Evolutionary conservation across 768 basidiomycete species (phyloP).

Genomic region (Suillus paluster): DNA sequence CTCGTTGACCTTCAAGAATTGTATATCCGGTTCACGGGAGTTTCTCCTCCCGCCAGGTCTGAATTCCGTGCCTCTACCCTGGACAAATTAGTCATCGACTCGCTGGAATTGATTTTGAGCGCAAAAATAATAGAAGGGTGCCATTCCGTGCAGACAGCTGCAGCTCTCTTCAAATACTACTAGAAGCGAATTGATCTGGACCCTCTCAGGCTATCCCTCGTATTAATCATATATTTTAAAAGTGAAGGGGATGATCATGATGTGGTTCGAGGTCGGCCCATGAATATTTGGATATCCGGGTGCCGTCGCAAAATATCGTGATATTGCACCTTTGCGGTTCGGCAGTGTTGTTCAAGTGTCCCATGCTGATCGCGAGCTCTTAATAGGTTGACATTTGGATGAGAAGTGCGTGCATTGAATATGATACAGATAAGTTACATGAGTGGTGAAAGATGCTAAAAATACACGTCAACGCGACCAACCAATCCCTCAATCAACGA

Average conservation of each 20-base stretch:
- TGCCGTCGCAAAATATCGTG: no score
- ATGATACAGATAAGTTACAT: not conserved
- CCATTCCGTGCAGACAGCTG: no score
- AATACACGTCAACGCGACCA: not conserved
- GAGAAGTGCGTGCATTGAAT: not conserved
- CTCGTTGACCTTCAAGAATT: not conserved
- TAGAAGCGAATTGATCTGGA: no score
- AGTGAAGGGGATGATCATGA: no score
- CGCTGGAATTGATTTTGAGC: not conserved
- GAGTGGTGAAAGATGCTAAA: not conserved
- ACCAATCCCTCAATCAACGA: constrained; percentile 48
- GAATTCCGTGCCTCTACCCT: not conserved
- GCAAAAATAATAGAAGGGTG: no score
- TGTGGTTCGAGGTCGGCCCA: no score
- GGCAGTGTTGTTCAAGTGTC: no score
- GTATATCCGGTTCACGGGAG: not conserved
- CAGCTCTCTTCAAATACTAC: no score
- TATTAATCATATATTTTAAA: no score
- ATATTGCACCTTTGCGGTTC: no score
- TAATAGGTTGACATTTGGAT: not conserved
- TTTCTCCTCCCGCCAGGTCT: not conserved
- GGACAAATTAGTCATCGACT: not conserved
- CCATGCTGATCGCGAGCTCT: not conserved
- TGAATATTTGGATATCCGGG: no score
- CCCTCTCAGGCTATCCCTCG: no score